These are phyloP conservation scores for Mycena haematopus DNA, from an alignment of 768 basidiomycete genomes.

Conservation along the genomic window DNA sequence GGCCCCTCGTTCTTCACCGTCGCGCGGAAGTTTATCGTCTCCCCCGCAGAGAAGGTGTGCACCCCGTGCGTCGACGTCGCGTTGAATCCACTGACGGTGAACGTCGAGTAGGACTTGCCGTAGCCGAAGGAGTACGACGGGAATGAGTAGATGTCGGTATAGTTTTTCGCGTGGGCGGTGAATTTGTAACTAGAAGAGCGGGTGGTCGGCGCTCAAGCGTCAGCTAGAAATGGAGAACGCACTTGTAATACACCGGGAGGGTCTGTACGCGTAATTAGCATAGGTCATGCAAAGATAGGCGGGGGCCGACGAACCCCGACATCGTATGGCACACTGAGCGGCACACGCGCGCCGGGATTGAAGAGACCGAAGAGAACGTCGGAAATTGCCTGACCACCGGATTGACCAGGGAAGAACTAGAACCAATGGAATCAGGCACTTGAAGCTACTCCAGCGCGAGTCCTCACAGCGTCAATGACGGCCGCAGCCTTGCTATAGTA, in stretches of 20 bases:
- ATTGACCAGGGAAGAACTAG: conserved; percentile 37
- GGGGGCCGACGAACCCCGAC: conserved; percentile 16
- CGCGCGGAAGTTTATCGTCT: conserved; percentile 33
- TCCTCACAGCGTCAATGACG: conserved; percentile 32
- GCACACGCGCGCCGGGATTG: conserved; percentile 36
- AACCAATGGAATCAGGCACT: background rate
- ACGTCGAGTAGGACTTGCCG: conserved; percentile 34
- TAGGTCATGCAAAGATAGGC: background rate
- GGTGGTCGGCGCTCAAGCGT: background rate
- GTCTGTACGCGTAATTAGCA: conserved; percentile 4
- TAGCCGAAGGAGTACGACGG: conserved; percentile 34
- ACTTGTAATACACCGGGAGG: conserved; percentile 36
- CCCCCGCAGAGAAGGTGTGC: conserved; percentile 32
- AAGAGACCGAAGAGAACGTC: conserved; percentile 37
- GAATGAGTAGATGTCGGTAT: conserved; percentile 21
- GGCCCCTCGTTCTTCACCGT: conserved; percentile 33
- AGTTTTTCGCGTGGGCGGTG: conserved; percentile 34
- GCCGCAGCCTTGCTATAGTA: conserved; percentile 33
- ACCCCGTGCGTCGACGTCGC: conserved; percentile 25
- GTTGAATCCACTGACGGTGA: conserved; percentile 30
- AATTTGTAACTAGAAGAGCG: conserved; percentile 27
- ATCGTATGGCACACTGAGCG: conserved; percentile 34
- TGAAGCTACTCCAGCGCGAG: background rate
- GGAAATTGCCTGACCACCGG: conserved; percentile 35
- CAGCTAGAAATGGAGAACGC: background rate